A percentile compares a stretch with the other conserved stretches of the same genome.
Conservation (phyloP, 2,329 filamentous ascomycete species). For the Calonectria leucothoes region DNA sequence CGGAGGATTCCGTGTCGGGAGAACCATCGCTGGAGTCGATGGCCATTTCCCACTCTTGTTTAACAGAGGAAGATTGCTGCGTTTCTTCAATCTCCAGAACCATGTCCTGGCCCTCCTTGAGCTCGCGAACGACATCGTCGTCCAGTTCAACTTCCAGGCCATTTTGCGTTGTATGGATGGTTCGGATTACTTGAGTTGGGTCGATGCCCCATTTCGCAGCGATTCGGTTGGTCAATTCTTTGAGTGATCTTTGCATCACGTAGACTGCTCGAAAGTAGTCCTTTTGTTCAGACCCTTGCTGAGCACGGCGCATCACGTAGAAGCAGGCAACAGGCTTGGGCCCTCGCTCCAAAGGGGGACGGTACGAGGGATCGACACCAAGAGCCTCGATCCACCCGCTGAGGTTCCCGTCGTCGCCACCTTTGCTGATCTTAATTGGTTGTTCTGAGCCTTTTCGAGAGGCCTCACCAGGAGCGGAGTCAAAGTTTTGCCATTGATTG, state of each 20-base stretch:
- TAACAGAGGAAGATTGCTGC: constrained; percentile 48
- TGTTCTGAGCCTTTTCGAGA: constrained; percentile 63
- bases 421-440: constrained; percentile 62
- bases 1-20: constrained; percentile 21
- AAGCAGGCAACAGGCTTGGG: constrained; percentile 87
- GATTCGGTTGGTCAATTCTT: constrained; percentile 79
- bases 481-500: constrained; percentile 68
- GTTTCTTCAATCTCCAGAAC: constrained; percentile 72
- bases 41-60: constrained; percentile 73
- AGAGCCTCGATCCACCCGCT: constrained; percentile 91
- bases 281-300: constrained; percentile 61
- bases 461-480: constrained; percentile 63
- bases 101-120: constrained; percentile 95
- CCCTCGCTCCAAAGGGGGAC: constrained; percentile 78
- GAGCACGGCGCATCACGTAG: constrained; percentile 74
- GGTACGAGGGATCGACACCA: constrained; percentile 88
- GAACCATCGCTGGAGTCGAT: constrained; percentile 58
- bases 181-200: constrained; percentile 74
- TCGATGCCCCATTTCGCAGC: constrained; percentile 86
- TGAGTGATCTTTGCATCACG: constrained; percentile 78
- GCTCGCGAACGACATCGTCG: constrained; percentile 85
- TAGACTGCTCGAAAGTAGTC: constrained; percentile 89
- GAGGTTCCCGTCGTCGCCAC: constrained; percentile 72
- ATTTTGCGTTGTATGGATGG: constrained; percentile 77
- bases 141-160: constrained; percentile 89